Evolutionary conservation across 192 early-diverging fungal species (phyloP).

Genomic region (Rhizophagus sp.): DNA sequence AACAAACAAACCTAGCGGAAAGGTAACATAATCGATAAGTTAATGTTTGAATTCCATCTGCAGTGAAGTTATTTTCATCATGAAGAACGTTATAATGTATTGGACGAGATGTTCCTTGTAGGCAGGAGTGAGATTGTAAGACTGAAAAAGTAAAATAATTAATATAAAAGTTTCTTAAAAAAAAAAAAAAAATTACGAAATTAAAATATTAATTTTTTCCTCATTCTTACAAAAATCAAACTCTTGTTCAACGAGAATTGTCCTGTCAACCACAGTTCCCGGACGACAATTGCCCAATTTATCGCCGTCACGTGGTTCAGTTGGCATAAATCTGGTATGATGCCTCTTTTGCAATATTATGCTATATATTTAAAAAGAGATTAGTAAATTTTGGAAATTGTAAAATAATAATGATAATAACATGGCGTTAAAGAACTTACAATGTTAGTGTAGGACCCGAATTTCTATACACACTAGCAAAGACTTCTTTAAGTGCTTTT

Average conservation of each 20-base stretch:
- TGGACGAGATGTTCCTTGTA: slow-evolving; percentile 92
- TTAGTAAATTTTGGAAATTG: neutral
- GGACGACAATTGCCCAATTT: slow-evolving; percentile 74
- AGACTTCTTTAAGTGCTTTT: slow-evolving; percentile 40
- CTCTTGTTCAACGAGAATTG: slow-evolving; percentile 35
- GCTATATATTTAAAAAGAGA: slow-evolving; percentile 11
- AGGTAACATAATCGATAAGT: slow-evolving; percentile 32
- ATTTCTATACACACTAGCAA: slow-evolving; percentile 53
- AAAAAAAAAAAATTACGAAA: neutral
- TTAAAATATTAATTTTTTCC: neutral
- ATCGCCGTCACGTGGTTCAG: slow-evolving; percentile 57
- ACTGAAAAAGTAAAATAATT: neutral
- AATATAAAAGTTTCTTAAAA: neutral
- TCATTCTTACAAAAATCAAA: slow-evolving; percentile 12
- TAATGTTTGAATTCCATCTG: slow-evolving; percentile 12
- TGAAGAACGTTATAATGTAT: slow-evolving; percentile 89
- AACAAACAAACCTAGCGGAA: slow-evolving; percentile 51
- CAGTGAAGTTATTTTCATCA: slow-evolving; percentile 73
- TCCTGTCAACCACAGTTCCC: slow-evolving; percentile 74
- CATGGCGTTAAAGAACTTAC: neutral
- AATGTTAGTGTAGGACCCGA: slow-evolving; percentile 80
- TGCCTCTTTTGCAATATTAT: slow-evolving; percentile 87
- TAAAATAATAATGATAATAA: too few species aligned
- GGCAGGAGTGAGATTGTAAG: slow-evolving; percentile 73
- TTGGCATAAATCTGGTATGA: slow-evolving; percentile 79